These are phyloP conservation scores for Saccharomycopsis sp. DNA, from an alignment of 805 yeast genomes.

Conservation along the genomic window DNA sequence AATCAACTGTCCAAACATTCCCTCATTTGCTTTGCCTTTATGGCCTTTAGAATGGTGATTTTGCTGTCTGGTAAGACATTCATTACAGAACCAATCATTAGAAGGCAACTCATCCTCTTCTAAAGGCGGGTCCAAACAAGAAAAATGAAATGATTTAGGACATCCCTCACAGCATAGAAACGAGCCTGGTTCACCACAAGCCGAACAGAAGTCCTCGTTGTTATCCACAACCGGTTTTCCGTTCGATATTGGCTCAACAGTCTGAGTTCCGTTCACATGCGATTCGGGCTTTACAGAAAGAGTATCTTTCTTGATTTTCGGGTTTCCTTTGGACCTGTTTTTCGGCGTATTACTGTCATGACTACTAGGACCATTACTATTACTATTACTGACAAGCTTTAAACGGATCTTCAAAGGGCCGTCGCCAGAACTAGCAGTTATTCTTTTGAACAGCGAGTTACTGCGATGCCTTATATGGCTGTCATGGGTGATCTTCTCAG, in stretches of 20 bases:
- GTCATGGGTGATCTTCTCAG: neutral
- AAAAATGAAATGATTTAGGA: constrained; percentile 85
- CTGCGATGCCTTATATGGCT: neutral
- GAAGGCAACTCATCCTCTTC: constrained; percentile 72
- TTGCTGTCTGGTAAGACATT: constrained; percentile 57
- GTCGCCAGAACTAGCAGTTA: neutral
- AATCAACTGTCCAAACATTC: constrained; percentile 51
- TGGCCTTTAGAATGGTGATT: too few species aligned
- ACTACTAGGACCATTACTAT: neutral
- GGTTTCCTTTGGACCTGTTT: neutral
- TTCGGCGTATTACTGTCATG: neutral
- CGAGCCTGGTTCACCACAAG: constrained; percentile 85
- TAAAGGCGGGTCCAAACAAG: constrained; percentile 86
- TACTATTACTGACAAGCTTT: neutral
- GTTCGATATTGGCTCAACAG: too few species aligned
- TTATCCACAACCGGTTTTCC: constrained; percentile 19
- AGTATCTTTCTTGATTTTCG: neutral
- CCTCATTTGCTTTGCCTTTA: constrained; percentile 26
- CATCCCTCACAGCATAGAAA: constrained; percentile 93
- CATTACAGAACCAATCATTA: constrained; percentile 84
- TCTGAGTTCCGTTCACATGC: too few species aligned
- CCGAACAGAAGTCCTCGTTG: constrained; percentile 87
- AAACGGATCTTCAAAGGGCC: neutral
- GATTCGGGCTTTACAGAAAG: too few species aligned
- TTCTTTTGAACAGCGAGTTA: neutral